Evolutionary conservation across 2,329 filamentous ascomycete species (phyloP).

Genomic region (Leptographium radiaticola): DNA sequence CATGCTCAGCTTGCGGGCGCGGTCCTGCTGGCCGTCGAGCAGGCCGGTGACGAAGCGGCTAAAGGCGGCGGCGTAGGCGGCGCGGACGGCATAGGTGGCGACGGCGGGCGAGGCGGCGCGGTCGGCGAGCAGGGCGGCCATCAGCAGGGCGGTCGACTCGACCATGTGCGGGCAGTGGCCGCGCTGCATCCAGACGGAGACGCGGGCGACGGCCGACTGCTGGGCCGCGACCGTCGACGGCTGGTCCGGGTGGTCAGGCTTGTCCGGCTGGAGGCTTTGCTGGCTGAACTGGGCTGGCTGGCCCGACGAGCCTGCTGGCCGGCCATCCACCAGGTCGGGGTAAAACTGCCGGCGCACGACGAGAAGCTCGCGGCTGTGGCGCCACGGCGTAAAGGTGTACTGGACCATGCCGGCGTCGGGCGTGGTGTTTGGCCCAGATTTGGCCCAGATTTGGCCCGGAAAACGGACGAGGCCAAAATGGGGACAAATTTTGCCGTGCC

Average conservation of each 20-base stretch:
- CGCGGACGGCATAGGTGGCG: constrained; percentile 43
- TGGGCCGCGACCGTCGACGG: constrained; percentile 16
- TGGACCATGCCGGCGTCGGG: constrained; percentile 41
- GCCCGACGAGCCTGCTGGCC: neutral
- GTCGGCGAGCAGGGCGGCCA: constrained; percentile 14
- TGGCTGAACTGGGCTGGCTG: no score
- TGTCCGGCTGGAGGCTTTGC: no score
- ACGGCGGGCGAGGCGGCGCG: constrained; percentile 11
- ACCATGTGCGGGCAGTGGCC: constrained; percentile 66
- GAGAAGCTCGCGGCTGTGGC: constrained; percentile 51
- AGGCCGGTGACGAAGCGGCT: constrained; percentile 74
- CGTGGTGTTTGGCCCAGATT: no score
- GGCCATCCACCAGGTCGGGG: constrained; percentile 16
- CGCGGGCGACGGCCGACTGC: constrained; percentile 39
- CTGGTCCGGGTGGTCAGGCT: neutral
- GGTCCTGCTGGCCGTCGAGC: constrained; percentile 59
- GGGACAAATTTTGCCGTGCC: no score
- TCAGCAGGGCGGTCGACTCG: constrained; percentile 63
- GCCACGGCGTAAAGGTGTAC: constrained; percentile 65
- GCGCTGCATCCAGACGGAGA: constrained; percentile 58
- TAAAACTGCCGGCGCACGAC: constrained; percentile 54
- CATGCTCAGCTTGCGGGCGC: constrained; percentile 57
- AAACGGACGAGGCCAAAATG: neutral
- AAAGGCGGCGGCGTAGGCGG: constrained; percentile 63
- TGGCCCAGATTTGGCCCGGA: neutral